phyloP scores from a whole-genome alignment of 257 asterid genomes.

The Rehmannia glutinosa region DNA sequence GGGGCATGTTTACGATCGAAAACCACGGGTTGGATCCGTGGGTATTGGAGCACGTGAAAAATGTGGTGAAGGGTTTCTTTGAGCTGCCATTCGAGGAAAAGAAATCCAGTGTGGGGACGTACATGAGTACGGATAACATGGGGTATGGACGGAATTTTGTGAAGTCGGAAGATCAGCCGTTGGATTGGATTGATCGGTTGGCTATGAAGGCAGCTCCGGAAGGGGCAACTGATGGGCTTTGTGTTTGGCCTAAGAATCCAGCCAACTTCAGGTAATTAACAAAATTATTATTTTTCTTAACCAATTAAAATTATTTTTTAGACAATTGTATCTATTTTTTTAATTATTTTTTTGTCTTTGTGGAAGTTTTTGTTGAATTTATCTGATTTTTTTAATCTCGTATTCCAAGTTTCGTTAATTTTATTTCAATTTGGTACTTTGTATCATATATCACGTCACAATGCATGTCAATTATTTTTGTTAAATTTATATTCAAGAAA shows the following conservation, averaged over 20 bases:
- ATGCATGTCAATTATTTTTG: too few relatives aligned
- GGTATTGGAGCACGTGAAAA: conserved; percentile 19
- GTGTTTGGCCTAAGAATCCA: conserved; percentile 45
- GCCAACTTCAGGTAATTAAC: conserved; percentile 30
- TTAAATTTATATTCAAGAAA: too few relatives aligned
- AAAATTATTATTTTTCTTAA: neutral
- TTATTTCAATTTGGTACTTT: too few relatives aligned
- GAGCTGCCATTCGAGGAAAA: conserved; percentile 33
- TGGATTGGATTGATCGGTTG: conserved; percentile 56
- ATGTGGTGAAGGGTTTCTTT: conserved; percentile 27
- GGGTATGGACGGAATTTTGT: conserved; percentile 44
- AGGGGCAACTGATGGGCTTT: conserved; percentile 29
- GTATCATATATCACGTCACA: too few relatives aligned
- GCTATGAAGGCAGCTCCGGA: conserved; percentile 40
- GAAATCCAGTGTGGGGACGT: conserved; percentile 37
- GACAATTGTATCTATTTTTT: neutral
- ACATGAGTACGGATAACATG: conserved; percentile 28
- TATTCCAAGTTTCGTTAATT: too few relatives aligned
- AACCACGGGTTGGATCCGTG: conserved; percentile 33
- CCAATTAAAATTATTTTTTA: neutral
- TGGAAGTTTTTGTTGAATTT: neutral
- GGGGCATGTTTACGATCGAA: conserved; percentile 36
- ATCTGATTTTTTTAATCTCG: too few relatives aligned
- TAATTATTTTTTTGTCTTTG: neutral
- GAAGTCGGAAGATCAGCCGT: conserved; percentile 25